Percentiles rank a stretch among this genome's conserved stretches.
Conservation (phyloP, 192 early-diverging fungal species). For the Thoreauomyces humboldtii region DNA sequence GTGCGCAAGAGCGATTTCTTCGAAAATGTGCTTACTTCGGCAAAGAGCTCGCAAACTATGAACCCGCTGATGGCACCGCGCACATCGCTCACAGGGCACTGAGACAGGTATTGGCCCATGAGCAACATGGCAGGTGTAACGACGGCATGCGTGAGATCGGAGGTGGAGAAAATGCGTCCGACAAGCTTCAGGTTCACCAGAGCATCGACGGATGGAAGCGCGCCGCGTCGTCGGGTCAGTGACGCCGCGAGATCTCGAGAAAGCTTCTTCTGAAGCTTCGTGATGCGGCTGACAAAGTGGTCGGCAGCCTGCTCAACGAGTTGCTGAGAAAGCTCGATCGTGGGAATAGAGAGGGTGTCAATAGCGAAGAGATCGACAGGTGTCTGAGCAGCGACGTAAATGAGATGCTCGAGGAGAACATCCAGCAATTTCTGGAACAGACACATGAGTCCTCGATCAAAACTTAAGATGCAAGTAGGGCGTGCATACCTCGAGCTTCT, state of each 20-base stretch:
- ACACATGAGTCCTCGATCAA: too few species aligned
- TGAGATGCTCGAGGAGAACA: constrained; percentile 69
- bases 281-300: constrained; percentile 10
- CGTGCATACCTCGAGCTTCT: constrained; percentile 56
- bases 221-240: not conserved
- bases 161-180: constrained; percentile 82
- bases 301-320: constrained; percentile 20
- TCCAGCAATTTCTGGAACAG: constrained; percentile 47
- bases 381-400: constrained; percentile 56
- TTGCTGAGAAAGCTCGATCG: constrained; percentile 29
- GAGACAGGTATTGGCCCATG: constrained; percentile 74
- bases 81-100: constrained; percentile 56
- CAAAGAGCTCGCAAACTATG: constrained; percentile 69
- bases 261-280: constrained; percentile 8
- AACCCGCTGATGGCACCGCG: constrained; percentile 71
- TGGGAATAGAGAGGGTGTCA: constrained; percentile 26
- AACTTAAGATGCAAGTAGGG: constrained; percentile 4
- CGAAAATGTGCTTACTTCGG: constrained; percentile 52
- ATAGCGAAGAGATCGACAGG: constrained; percentile 30
- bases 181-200: constrained; percentile 68
- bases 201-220: not conserved
- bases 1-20: constrained; percentile 4
- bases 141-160: constrained; percentile 85
- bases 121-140: constrained; percentile 80
- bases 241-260: not conserved